Conservation (phyloP, 179 eudicot genomes). For the Carnegiea gigantea region DNA sequence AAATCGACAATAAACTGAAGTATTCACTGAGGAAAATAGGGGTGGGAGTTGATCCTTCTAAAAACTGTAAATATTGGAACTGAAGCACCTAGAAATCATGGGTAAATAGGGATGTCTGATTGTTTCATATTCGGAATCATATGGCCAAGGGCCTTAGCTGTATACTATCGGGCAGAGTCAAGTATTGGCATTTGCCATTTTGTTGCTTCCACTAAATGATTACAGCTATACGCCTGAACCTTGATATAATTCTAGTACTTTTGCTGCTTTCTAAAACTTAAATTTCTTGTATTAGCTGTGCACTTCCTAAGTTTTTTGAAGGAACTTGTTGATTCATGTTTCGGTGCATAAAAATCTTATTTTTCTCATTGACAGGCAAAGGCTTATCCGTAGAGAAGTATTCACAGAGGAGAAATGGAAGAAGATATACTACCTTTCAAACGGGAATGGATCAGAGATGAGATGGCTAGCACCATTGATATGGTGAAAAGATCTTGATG, state of each 20-base stretch:
- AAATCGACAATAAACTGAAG: no score
- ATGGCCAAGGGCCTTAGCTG: no score
- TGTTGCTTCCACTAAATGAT: background rate
- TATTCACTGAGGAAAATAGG: no score
- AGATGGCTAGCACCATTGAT: conserved; percentile 81
- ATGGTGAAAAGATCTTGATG: conserved; percentile 43
- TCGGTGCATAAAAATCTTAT: background rate
- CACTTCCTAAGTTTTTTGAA: background rate
- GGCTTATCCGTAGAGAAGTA: conserved; percentile 74
- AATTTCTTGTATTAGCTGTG: background rate
- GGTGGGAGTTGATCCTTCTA: background rate
- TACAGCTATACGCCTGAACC: background rate
- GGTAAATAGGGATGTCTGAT: background rate
- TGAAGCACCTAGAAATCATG: background rate
- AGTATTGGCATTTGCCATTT: no score
- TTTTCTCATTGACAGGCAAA: conserved; percentile 60
- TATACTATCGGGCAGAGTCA: no score
- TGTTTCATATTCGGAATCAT: background rate
- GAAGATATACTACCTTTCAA: conserved; percentile 78
- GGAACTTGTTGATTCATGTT: background rate
- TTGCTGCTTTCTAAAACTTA: background rate
- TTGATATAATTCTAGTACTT: background rate
- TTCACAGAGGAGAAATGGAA: conserved; percentile 94
- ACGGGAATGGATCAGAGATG: conserved; percentile 96
- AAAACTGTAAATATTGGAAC: background rate